Evolutionary conservation across 2,329 filamentous ascomycete genomes (phyloP).

Genomic region (Onygenales sp.): DNA sequence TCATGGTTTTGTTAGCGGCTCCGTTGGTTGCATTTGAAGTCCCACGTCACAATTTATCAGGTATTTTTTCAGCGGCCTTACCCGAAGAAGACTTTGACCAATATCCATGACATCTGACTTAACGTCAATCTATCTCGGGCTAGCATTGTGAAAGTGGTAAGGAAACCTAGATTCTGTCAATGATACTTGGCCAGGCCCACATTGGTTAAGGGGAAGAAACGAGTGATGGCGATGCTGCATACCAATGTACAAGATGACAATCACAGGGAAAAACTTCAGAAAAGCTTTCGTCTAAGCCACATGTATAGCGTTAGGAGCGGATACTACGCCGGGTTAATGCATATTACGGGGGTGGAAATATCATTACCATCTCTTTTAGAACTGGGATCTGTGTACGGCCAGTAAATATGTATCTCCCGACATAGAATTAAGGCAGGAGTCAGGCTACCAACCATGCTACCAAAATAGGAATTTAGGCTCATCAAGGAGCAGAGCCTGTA

Average conservation of each 20-base stretch:
- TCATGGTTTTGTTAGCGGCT: background rate
- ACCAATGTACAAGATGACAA: conserved; percentile 73
- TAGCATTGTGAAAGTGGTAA: conserved; percentile 64
- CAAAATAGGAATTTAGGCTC: conserved; percentile 83
- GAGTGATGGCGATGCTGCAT: conserved; percentile 6
- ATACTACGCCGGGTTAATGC: background rate
- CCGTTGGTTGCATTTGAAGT: conserved; percentile 2
- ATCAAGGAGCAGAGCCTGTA: conserved; percentile 72
- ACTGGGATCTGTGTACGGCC: conserved; percentile 58
- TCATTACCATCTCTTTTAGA: conserved; percentile 71
- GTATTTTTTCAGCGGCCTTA: conserved; percentile 19
- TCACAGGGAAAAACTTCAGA: conserved; percentile 68
- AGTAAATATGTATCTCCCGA: conserved; percentile 7
- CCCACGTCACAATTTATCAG: background rate
- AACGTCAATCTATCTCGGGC: conserved; percentile 48
- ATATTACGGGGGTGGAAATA: background rate
- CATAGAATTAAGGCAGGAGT: conserved; percentile 4
- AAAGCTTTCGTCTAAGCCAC: conserved; percentile 64
- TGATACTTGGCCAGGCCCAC: too few relatives aligned
- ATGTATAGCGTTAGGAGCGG: background rate
- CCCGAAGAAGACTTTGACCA: conserved; percentile 56
- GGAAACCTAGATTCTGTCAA: conserved; percentile 48
- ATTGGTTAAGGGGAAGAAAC: background rate
- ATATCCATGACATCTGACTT: conserved; percentile 49
- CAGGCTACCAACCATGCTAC: conserved; percentile 26